Percentiles rank a stretch among this genome's conserved stretches.
phyloP scores from a whole-genome alignment of 169 alveolate species.

The Plasmodium chabaudi region DNA sequence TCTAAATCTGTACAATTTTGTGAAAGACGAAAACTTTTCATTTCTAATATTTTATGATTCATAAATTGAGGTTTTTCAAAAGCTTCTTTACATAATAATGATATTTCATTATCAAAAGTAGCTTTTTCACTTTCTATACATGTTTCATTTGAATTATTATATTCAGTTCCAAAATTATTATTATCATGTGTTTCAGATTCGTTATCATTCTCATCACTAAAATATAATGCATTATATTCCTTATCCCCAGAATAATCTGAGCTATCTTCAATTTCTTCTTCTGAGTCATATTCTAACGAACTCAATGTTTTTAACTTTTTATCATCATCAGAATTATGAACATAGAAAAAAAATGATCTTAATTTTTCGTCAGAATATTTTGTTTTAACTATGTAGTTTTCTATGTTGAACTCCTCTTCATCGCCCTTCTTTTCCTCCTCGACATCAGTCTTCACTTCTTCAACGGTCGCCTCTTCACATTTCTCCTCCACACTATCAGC shows the following conservation, averaged over 20 bases:
- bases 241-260: conserved; percentile 43
- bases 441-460: background rate
- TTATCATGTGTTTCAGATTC: conserved; percentile 15
- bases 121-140: conserved; percentile 41
- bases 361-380: conserved; percentile 56
- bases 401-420: conserved; percentile 26
- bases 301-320: background rate
- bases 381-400: conserved; percentile 46
- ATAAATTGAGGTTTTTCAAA: conserved; percentile 69
- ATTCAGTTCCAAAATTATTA: background rate
- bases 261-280: conserved; percentile 37
- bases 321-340: conserved; percentile 21
- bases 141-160: conserved; percentile 13
- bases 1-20: conserved; percentile 67
- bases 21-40: conserved; percentile 76
- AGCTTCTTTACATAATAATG: conserved; percentile 69
- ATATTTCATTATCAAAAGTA: conserved; percentile 53
- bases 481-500: background rate
- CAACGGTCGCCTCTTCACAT: no score
- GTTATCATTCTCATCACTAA: conserved; percentile 31
- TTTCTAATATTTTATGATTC: conserved; percentile 74
- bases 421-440: background rate
- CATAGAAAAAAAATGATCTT: conserved; percentile 30
- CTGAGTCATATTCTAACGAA: conserved; percentile 40
- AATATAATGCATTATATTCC: conserved; percentile 21